Evolutionary conservation across 345 rosid genomes (phyloP), one percentile per base, ranked within the genome.

Genomic region (Citrus maxima): DNA sequence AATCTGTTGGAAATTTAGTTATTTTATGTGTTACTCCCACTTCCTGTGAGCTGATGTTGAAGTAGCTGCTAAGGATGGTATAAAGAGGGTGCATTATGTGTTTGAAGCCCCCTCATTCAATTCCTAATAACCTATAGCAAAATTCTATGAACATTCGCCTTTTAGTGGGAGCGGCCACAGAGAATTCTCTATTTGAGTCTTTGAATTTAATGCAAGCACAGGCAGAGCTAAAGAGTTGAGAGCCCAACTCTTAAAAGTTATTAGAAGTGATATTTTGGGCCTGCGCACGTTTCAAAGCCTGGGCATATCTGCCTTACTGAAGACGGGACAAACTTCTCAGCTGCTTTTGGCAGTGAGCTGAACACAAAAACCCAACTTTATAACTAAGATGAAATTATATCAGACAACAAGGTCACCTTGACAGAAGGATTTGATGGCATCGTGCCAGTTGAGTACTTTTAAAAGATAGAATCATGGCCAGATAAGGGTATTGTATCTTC

Each of bases 391-490:
- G 55, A 49, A 49, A 49, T 49, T 49, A 3, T 49, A 18, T 51
- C 22, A 7, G 98, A 95, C 81, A 95, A 95, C 77, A 84, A 80
- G 83, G 99, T 93, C 84, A 88, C 92, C 54, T 77, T 95, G 84
- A 94, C 95, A 2, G 97, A 95, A 85, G 99, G 99, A 62, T 88
- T 92, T 62, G 84, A 91, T 74, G 99, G 99, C 63, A 87, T 88
- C 3, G 92, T 94, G 38, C 96, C 96, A 6, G 88, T 82, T 7
- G 82, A 86, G 67, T 95, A 85, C 85, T 88, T 95, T 4, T 86
- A 91, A 69, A 92, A 89, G 89, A 91, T 92, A 7, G 93, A 88
- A 79, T 89, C 95, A 30, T 93, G 97, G 97, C 98, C 98, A n/a
- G 89, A 83, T 73, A 81, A 90, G 32, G 78, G 70, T 69, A 75